Evolutionary conservation across 2,329 filamentous ascomycete species (phyloP).

Genomic region (Colletotrichum sp.): DNA sequence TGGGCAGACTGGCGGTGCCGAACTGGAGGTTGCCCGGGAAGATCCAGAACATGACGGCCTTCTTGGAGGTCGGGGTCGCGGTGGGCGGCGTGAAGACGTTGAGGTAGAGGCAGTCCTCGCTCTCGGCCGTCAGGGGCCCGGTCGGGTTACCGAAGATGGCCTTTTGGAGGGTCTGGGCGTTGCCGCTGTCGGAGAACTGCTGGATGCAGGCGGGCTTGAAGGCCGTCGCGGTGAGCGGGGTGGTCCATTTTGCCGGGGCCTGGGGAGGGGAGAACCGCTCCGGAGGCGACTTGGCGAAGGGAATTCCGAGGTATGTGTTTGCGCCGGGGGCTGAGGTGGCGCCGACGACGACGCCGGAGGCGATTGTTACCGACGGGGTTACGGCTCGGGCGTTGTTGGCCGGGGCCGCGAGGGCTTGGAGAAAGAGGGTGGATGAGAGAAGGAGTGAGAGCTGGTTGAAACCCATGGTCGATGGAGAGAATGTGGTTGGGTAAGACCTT

Average conservation of each 20-base stretch:
- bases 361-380: not conserved
- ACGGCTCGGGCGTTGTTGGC: not conserved
- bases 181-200: not conserved
- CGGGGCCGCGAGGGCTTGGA: not conserved
- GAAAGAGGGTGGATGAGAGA: not conserved
- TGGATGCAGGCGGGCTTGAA: conserved; percentile 16
- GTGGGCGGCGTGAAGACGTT: conserved; percentile 33
- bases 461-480: not conserved
- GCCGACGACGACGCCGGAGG: conserved; percentile 4
- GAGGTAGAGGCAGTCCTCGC: conserved; percentile 39
- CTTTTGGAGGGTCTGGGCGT: not conserved
- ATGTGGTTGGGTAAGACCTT: not conserved
- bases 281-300: conserved; percentile 14
- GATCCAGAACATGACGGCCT: conserved; percentile 23
- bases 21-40: conserved; percentile 20
- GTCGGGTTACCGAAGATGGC: conserved; percentile 9
- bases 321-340: not conserved
- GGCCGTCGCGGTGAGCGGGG: not conserved
- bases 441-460: not conserved
- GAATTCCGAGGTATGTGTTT: conserved; percentile 9
- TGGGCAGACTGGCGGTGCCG: conserved; percentile 8
- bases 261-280: conserved; percentile 15
- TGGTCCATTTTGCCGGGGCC: not conserved
- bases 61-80: conserved; percentile 1
- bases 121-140: conserved; percentile 22